A percentile compares a stretch with the other conserved stretches of the same genome.
Evolutionary conservation across 768 basidiomycete species (phyloP).

Genomic region (Panus rudis): DNA sequence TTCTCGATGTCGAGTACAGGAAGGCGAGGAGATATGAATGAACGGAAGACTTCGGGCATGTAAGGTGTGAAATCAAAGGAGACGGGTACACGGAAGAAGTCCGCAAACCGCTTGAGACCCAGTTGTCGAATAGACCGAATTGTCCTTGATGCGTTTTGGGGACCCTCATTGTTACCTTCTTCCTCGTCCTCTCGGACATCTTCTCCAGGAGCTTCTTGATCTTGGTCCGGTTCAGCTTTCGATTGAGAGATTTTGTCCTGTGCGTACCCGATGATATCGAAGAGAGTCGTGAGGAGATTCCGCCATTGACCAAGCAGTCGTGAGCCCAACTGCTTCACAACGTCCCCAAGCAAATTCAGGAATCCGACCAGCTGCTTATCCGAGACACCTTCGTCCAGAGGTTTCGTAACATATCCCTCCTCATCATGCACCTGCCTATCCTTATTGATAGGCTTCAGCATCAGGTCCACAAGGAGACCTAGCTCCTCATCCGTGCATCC

Average conservation of each 20-base stretch:
- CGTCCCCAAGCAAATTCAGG: constrained; percentile 76
- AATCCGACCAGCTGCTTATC: constrained; percentile 78
- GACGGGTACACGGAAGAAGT: constrained; percentile 77
- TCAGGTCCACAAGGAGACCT: constrained; percentile 72
- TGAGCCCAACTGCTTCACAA: constrained; percentile 75
- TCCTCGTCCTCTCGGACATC: constrained; percentile 31
- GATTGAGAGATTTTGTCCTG: constrained; percentile 41
- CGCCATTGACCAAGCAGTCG: constrained; percentile 69
- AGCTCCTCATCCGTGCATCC: constrained; percentile 73
- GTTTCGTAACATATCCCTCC: constrained; percentile 22
- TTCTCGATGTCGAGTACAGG: constrained; percentile 73
- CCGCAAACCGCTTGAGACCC: constrained; percentile 78
- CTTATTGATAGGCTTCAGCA: constrained; percentile 62
- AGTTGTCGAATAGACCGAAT: constrained; percentile 68
- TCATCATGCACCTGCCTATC: constrained; percentile 23
- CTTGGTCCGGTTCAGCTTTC: constrained; percentile 23
- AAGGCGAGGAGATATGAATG: constrained; percentile 81
- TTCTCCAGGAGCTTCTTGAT: constrained; percentile 29
- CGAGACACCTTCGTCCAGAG: constrained; percentile 29
- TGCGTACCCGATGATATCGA: constrained; percentile 59
- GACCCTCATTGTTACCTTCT: constrained; percentile 25
- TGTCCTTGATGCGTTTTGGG: constrained; percentile 29
- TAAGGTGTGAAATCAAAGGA: constrained; percentile 71
- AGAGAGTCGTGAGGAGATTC: constrained; percentile 57
- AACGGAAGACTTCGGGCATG: constrained; percentile 55